Base-by-base conservation (phyloP, 108 stramenopile species). In the Skeletonema tropicum region DNA sequence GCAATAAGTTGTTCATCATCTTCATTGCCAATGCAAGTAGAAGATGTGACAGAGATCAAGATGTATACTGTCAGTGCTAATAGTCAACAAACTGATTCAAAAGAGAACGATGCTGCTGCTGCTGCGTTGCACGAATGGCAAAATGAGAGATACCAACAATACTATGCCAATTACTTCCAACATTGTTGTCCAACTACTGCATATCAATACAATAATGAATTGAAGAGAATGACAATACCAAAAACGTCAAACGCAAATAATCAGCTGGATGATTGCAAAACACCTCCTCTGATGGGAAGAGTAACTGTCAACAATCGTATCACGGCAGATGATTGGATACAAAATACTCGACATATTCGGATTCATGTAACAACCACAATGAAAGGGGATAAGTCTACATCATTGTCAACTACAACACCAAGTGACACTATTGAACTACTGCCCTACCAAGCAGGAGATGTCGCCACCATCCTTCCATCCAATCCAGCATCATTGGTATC, bases 401-500 rank as follows among this genome's bases (percentile, higher is more conserved):
- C 26, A 29, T 29, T 29, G 17, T 3, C 1, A 2, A 9, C 9
- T 9, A 9, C 23, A 10, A 23, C 52, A n/a, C n/a, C n/a, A 21
- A 55, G 59, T 12, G 68, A 46, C 4, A 69, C 17, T 23, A 69
- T 12, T 23, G 21, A 59, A 23, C 66, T 90, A 26, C 66, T 90
- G 25, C 88, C 89, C 10, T 94, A 94, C 68, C 70, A 65, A 46
- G 93, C 93, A 23, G 93, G 93, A 49, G 93, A 94, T 79, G 70
- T 94, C 26, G 91, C 88, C 11, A 78, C 89, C 5, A 80, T 91
- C 3, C 66, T 92, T 60, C 93, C 93, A 30, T 86, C 63, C 62
- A 94, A 94, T 70, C 74, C 86, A 19, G 12, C 59, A 39, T 52
- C 66, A 12, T 78, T 85, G 62, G 93, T 94, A 61, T 42, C 74